These are phyloP conservation scores for Serendipita indica DNA, from an alignment of 768 basidiomycete species.

Conservation along the genomic window DNA sequence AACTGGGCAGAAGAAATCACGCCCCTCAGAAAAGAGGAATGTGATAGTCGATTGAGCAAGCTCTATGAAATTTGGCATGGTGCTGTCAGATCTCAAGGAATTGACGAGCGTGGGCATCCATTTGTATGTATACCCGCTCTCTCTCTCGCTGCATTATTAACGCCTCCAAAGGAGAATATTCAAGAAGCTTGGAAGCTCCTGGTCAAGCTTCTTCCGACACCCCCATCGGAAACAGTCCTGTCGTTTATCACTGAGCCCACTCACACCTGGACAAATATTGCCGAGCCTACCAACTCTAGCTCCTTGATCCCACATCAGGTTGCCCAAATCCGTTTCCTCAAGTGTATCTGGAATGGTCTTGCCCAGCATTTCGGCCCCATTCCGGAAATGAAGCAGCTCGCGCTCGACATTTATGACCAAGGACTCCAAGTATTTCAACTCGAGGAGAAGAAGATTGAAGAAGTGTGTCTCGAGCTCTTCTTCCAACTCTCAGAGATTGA, in stretches of 20 bases:
- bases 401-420: neutral
- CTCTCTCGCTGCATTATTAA: neutral
- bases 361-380: neutral
- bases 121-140: neutral
- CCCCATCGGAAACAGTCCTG: neutral
- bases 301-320: neutral
- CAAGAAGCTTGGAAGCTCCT: neutral
- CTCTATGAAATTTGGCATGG: neutral
- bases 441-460: neutral
- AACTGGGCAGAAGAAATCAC: neutral
- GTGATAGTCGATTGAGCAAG: neutral
- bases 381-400: neutral
- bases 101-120: neutral
- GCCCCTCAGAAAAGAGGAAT: neutral
- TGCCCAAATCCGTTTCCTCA: conserved; percentile 1
- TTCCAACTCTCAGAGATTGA: neutral
- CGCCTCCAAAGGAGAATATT: neutral
- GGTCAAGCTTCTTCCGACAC: neutral
- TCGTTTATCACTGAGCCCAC: neutral
- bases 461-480: conserved; percentile 4
- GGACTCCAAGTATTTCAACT: neutral
- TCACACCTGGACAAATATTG: neutral
- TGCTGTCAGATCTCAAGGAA: neutral
- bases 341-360: neutral
- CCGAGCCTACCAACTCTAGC: neutral